Evolutionary conservation across 1,139 yeast species (phyloP), one percentile per base, ranked within the genome.

Genomic region (Suhomyces maxii): DNA sequence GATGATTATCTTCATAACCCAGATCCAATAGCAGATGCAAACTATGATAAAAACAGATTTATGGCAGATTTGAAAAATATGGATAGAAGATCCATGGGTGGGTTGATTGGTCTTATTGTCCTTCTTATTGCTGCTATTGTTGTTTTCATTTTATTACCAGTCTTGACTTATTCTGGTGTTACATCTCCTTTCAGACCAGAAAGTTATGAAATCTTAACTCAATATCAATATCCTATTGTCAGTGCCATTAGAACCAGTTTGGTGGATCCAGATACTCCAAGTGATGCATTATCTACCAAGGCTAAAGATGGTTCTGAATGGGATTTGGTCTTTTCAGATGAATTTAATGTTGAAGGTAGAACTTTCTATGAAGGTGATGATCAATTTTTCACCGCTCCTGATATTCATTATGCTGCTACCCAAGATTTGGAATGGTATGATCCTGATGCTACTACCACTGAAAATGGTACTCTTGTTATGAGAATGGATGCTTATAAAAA

Each of bases 371-470:
- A 61, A 1, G 68, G 67, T 26, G 69, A 65, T 45, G 69, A 65
- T 53, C 69, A 65, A 48, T 65, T 64, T 44, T 65, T 61, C 52
- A 54, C 59, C 26, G 68, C 64, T 3, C 61, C 61, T 5, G 67
- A 64, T 44, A 41, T 65, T 33, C 61, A 64, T 46, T 65, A 65
- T 43, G 67, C 52, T 45, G 68, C 69, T 39, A 65, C 69, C 36
- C 53, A 61, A 42, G 69, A 65, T 46, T 60, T 65, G 56, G 69
- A 65, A 46, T 65, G 69, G 69, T 65, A 65, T 48, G 67, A 62
- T 39, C 69, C 69, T 5, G 69, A 65, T 37, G 69, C 69, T 0
- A 64, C 53, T 28, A 53, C 60, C 37, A 65, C 69, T 6, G 54
- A 53, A 8, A 59, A 64, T 40, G 69, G 69, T 14, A 60, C 68